Conservation (phyloP, 208 protist genomes). For the Leptomonas seymouri region DNA sequence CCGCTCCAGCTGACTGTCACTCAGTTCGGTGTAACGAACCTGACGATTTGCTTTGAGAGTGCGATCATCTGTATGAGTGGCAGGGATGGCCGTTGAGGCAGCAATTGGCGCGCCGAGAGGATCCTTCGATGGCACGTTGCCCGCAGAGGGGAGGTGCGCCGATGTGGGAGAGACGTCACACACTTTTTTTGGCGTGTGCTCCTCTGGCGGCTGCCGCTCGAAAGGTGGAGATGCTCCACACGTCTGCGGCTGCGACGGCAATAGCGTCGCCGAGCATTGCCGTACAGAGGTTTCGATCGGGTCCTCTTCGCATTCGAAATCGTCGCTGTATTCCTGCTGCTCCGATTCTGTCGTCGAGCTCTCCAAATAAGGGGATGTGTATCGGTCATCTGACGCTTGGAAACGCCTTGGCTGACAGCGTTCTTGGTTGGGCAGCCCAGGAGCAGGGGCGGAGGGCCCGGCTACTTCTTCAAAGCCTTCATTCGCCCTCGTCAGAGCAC, state of each 20-base stretch:
- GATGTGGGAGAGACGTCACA: constrained; percentile 5
- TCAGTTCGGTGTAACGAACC: constrained; percentile 18
- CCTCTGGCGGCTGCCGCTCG: not conserved
- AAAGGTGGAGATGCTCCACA: not conserved
- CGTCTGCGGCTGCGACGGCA: not conserved
- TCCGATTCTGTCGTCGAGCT: not conserved
- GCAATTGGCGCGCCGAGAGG: not conserved
- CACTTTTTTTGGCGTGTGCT: constrained; percentile 1
- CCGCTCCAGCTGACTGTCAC: constrained; percentile 19
- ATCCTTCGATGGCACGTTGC: not conserved
- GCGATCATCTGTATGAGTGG: not conserved
- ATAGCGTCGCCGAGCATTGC: not conserved
- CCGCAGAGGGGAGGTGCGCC: constrained; percentile 6
- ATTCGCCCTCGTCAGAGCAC: not conserved
- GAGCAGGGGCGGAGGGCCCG: not conserved
- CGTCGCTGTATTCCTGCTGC: constrained; percentile 4
- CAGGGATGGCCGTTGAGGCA: not conserved
- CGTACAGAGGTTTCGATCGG: not conserved
- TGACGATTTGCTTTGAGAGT: too few species aligned
- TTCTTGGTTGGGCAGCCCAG: not conserved
- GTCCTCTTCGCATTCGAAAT: constrained; percentile 5
- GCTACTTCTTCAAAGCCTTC: not conserved
- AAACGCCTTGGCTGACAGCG: constrained; percentile 3
- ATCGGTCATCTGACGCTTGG: not conserved
- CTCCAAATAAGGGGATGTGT: constrained; percentile 4